Evolutionary conservation across 1,284 basidiomycete genomes (phyloP), one percentile per base, ranked within the genome.

Genomic region (Cystobasidiaceae sp.): DNA sequence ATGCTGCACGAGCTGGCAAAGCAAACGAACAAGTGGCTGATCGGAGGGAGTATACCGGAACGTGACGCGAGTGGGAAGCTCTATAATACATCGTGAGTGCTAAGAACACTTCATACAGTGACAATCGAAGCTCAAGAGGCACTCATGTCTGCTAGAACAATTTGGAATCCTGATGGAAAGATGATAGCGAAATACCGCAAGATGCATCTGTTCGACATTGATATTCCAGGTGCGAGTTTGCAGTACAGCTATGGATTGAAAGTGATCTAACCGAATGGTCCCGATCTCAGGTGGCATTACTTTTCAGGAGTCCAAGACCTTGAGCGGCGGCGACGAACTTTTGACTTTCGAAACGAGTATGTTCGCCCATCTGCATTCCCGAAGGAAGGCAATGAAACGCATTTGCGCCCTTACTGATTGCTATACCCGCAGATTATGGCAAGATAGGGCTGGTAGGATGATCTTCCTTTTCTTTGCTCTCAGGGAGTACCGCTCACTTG

Each of bases 271-370:
- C n/a, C n/a, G n/a, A n/a, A n/a, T n/a, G n/a, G n/a, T n/a, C n/a
- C n/a, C n/a, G n/a, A n/a, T n/a, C n/a, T n/a, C n/a, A 0, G 94
- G 94, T 21, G 88, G 90, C 76, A 97, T 98, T 78, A 92, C 80
- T 4, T 98, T 98, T 84, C 94, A 94, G 87, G 96, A 99, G 80
- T 96, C 92, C 75, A 89, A 96, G 76, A 91, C 89, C 0, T 80
- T 99, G 52, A 89, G 88, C 0, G 88, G 85, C 4, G 96, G 96
- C 3, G 83, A 79, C 17, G 82, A 81, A 3, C 78, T 88, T 62
- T 94, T 88, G 68, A 86, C 84, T 57, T 93, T 99, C 74, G 90
- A 96, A 71, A 93, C 94, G 11, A 89, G 89, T 87, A 72, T 27
- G 77, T 66, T n/a, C n/a, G 37, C 11, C 11, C 37, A 39, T n/a